These are phyloP conservation scores for Stephanodiscus triporus DNA, from an alignment of 108 stramenopile species.

Conservation along the genomic window DNA sequence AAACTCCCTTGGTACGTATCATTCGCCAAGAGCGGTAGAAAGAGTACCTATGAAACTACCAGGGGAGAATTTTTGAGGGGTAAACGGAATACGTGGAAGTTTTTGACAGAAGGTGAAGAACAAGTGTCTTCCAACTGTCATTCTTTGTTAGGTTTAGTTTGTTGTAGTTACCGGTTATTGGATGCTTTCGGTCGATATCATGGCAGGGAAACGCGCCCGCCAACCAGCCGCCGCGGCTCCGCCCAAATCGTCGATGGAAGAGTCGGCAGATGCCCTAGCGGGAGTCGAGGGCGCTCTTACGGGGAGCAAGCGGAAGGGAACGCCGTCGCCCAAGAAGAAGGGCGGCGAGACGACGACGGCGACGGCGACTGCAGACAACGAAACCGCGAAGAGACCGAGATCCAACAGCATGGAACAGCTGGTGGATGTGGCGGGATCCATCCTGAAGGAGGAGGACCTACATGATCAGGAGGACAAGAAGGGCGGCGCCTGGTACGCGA, in stretches of 20 bases:
- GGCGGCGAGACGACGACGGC: neutral
- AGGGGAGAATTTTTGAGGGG: too few relatives aligned
- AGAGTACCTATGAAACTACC: too few relatives aligned
- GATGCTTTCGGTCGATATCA: neutral
- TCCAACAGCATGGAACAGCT: conserved; percentile 42
- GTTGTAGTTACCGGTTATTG: too few relatives aligned
- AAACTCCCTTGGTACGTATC: too few relatives aligned
- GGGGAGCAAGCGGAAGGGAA: conserved; percentile 11
- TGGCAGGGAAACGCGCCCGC: conserved; percentile 25
- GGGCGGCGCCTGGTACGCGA: neutral
- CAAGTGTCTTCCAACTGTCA: too few relatives aligned
- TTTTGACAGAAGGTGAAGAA: too few relatives aligned
- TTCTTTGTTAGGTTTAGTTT: too few relatives aligned
- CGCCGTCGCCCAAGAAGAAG: conserved; percentile 1
- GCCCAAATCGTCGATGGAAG: conserved; percentile 28
- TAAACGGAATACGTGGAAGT: too few relatives aligned
- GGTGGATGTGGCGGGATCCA: conserved; percentile 37
- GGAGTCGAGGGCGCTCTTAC: conserved; percentile 45
- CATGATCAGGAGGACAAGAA: neutral
- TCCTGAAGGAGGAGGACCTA: conserved; percentile 12
- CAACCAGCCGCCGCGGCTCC: neutral
- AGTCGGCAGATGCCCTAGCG: conserved; percentile 39
- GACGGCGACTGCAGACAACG: neutral
- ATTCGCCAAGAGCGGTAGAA: too few relatives aligned
- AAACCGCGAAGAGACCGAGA: conserved; percentile 4